Percentiles rank a stretch among this genome's conserved stretches.
phyloP scores from a whole-genome alignment of 805 yeast genomes.

The Ogataea zsoltii region DNA sequence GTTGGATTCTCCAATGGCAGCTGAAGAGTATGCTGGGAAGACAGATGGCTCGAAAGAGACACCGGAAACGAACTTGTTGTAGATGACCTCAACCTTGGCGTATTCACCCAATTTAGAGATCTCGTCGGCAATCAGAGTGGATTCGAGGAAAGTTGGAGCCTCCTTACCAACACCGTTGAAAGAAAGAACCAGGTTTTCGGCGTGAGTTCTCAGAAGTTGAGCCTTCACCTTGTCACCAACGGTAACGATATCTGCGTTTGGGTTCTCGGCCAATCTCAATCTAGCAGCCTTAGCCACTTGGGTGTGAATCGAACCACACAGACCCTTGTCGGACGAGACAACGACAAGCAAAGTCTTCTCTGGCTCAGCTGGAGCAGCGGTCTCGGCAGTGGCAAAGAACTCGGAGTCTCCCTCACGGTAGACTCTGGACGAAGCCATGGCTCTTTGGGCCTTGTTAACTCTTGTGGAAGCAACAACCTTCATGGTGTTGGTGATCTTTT shows the following conservation, averaged over 20 bases:
- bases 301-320: slow-evolving; percentile 98
- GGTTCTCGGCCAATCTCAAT: slow-evolving; percentile 56
- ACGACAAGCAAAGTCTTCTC: slow-evolving; percentile 78
- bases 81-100: slow-evolving; percentile 75
- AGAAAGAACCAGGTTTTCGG: slow-evolving; percentile 66
- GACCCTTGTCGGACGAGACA: slow-evolving; percentile 95
- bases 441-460: slow-evolving; percentile 91
- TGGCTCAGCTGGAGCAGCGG: slow-evolving; percentile 48
- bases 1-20: slow-evolving; percentile 79
- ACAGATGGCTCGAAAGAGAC: slow-evolving; percentile 86
- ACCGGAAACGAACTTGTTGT: slow-evolving; percentile 85
- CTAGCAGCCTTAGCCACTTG: slow-evolving; percentile 90
- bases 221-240: slow-evolving; percentile 93
- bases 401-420: slow-evolving; percentile 79
- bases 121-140: slow-evolving; percentile 85
- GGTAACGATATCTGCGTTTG: slow-evolving; percentile 76
- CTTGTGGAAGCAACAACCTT: slow-evolving; percentile 98
- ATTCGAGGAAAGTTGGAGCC: slow-evolving; percentile 92
- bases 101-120: slow-evolving; percentile 68
- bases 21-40: slow-evolving; percentile 65
- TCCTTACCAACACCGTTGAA: slow-evolving; percentile 95
- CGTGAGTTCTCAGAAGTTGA: slow-evolving; percentile 83
- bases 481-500: slow-evolving; percentile 99
- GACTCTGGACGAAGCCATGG: slow-evolving; percentile 84
- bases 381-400: slow-evolving; percentile 81